These are phyloP conservation scores for Prunus campanulata DNA, from an alignment of 306 rosid genomes.

Conservation along the genomic window DNA sequence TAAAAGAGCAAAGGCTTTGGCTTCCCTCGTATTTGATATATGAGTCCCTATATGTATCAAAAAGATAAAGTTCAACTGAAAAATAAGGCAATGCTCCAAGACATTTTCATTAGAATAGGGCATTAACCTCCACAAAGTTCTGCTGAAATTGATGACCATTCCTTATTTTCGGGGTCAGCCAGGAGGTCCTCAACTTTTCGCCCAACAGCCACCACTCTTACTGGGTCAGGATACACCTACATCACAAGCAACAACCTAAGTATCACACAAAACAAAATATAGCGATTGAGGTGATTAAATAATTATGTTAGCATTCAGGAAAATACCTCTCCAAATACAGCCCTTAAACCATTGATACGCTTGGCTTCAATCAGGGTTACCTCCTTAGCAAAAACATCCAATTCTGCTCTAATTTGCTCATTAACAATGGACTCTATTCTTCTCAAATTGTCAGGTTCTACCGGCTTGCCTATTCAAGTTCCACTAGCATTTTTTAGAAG, in stretches of 20 bases:
- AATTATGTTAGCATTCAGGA: conserved; percentile 16
- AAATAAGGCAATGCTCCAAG: conserved; percentile 17
- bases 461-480: conserved; percentile 77
- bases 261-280: conserved; percentile 2
- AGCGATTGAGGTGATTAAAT: background rate
- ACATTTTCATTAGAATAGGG: conserved; percentile 19
- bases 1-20: conserved; percentile 87
- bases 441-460: conserved; percentile 69
- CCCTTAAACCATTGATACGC: conserved; percentile 81
- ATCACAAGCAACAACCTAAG: conserved; percentile 21
- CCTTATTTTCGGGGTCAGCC: conserved; percentile 64
- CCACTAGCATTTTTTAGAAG: conserved; percentile 18
- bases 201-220: conserved; percentile 86
- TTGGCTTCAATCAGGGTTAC: conserved; percentile 72
- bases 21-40: conserved; percentile 86
- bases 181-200: conserved; percentile 82
- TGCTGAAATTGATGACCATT: conserved; percentile 76
- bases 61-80: conserved; percentile 27
- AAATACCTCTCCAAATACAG: conserved; percentile 97
- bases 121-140: conserved; percentile 87
- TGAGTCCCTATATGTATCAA: conserved; percentile 69
- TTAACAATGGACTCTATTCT: conserved; percentile 82
- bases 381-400: conserved; percentile 76
- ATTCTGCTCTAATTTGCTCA: conserved; percentile 77
- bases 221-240: conserved; percentile 97